Percentiles rank a stretch among this genome's conserved stretches.
Evolutionary conservation across 345 rosid species (phyloP).

Genomic region (Rhodamnia argentea): DNA sequence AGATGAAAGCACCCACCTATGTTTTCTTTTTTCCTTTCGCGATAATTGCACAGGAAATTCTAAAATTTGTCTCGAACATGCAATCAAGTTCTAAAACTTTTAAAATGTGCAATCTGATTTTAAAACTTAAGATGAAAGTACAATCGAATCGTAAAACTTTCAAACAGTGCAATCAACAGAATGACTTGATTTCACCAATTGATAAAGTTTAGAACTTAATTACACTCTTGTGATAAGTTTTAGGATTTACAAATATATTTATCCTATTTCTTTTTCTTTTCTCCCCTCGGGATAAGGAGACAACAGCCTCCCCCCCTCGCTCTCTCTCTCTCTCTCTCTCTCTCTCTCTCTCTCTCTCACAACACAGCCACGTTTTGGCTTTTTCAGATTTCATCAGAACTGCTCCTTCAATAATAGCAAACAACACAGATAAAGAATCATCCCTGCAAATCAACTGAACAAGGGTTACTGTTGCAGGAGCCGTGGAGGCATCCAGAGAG

Average conservation of each 20-base stretch:
- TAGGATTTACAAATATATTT: too few species aligned
- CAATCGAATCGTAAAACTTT: too few species aligned
- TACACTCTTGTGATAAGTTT: too few species aligned
- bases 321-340: background rate
- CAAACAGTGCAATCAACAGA: too few species aligned
- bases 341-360: background rate
- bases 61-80: too few species aligned
- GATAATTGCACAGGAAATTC: too few species aligned
- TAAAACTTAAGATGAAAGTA: too few species aligned
- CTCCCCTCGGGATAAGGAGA: background rate
- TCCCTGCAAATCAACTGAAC: background rate
- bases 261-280: background rate
- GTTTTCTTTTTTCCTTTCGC: background rate
- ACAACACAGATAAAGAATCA: background rate
- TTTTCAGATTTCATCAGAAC: conserved; percentile 2
- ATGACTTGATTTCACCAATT: too few species aligned
- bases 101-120: too few species aligned
- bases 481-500: background rate
- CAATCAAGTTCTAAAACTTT: too few species aligned
- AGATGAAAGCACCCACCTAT: background rate
- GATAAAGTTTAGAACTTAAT: too few species aligned
- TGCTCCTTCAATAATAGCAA: conserved; percentile 9
- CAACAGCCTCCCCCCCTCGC: background rate
- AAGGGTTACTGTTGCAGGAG: background rate
- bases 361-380: background rate